A percentile compares a stretch with the other conserved stretches of the same genome.
Conservation (phyloP, 139 green algal genomes). For the Chlorella sp. region DNA sequence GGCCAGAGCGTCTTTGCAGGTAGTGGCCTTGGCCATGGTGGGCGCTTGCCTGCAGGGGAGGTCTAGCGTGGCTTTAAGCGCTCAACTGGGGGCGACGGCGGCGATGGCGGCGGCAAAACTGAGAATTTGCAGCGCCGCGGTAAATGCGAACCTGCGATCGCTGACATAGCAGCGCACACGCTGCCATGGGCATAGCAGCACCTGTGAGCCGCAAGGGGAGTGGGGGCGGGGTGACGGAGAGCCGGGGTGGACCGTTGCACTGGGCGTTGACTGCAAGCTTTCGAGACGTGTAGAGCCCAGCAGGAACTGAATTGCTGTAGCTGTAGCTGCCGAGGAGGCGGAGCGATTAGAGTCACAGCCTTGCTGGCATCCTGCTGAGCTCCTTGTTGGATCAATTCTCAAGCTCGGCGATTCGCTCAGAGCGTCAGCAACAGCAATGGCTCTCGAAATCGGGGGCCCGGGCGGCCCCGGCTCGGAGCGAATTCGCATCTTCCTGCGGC, state of each 20-base stretch:
- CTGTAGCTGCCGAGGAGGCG: neutral
- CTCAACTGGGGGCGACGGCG: neutral
- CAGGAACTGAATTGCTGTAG: neutral
- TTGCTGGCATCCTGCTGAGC: neutral
- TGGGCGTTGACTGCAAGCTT: neutral
- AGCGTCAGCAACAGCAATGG: neutral
- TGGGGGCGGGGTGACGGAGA: neutral
- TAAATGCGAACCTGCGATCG: too few relatives aligned
- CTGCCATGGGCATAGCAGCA: too few relatives aligned
- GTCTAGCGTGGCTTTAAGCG: neutral
- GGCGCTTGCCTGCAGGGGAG: neutral
- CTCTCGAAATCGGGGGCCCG: neutral
- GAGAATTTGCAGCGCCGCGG: too few relatives aligned
- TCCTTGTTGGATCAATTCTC: neutral
- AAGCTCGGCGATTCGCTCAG: neutral
- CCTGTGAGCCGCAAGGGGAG: neutral
- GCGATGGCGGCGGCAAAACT: too few relatives aligned
- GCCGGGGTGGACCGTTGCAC: neutral
- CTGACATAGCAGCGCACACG: too few relatives aligned
- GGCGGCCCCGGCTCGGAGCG: neutral
- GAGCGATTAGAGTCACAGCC: neutral
- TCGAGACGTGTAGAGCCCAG: neutral
- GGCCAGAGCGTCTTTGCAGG: slow-evolving; percentile 90
- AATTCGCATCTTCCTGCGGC: slow-evolving; percentile 73
- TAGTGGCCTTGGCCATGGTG: slow-evolving; percentile 67